phyloP scores from a whole-genome alignment of 495 filamentous ascomycete genomes.

The Melanomma pulvis-pyrius region DNA sequence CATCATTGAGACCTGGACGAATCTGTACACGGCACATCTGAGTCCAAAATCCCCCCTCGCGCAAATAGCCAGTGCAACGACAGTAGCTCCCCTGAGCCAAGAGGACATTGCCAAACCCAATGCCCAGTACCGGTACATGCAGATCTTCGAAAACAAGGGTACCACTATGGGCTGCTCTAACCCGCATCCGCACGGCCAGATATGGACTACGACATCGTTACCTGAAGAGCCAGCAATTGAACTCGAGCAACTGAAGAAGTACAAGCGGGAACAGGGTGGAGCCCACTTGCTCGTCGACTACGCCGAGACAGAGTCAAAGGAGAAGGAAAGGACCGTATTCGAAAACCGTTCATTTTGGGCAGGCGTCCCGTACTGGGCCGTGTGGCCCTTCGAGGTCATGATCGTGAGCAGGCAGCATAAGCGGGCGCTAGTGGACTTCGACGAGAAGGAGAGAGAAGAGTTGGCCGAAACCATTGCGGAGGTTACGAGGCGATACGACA shows the following conservation, averaged over 20 bases:
- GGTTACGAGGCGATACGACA: conserved; percentile 88
- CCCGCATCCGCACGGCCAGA: conserved; percentile 94
- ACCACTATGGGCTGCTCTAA: conserved; percentile 98
- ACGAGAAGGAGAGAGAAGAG: conserved; percentile 63
- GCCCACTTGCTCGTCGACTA: conserved; percentile 83
- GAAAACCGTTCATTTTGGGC: conserved; percentile 81
- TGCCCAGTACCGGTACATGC: conserved; percentile 92
- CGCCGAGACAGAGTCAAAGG: conserved; percentile 75
- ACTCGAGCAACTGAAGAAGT: conserved; percentile 73
- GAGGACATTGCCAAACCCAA: conserved; percentile 57
- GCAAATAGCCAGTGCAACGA: conserved; percentile 50
- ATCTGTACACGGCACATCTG: conserved; percentile 81
- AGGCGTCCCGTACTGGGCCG: conserved; percentile 94
- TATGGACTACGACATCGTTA: conserved; percentile 88
- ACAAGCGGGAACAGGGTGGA: conserved; percentile 70
- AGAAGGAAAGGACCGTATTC: conserved; percentile 82
- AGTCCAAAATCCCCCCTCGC: conserved; percentile 70
- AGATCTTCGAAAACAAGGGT: conserved; percentile 99
- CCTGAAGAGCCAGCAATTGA: conserved; percentile 87
- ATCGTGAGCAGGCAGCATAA: conserved; percentile 81
- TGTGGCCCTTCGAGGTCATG: conserved; percentile 97
- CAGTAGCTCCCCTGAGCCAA: conserved; percentile 54
- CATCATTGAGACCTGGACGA: conserved; percentile 82
- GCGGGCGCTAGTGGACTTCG: conserved; percentile 78
- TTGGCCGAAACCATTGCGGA: conserved; percentile 85